Percentiles rank a stretch among this genome's conserved stretches.
Evolutionary conservation across 306 rosid genomes (phyloP).

Genomic region (Malus sylvestris): DNA sequence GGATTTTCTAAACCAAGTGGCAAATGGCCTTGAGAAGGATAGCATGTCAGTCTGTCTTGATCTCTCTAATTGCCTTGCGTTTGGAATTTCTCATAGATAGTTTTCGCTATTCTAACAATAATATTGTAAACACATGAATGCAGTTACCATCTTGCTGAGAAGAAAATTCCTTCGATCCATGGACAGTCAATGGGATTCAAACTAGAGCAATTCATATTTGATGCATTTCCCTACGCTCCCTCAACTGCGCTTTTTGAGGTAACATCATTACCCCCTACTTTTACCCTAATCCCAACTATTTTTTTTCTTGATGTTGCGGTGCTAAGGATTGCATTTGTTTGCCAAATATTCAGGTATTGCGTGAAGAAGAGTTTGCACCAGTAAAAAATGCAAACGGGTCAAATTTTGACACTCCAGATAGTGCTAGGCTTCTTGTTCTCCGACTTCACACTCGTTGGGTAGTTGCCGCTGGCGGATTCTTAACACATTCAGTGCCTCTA

Average conservation of each 20-base stretch:
- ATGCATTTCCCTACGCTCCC: conserved; percentile 96
- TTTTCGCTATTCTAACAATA: conserved; percentile 9
- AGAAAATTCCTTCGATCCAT: conserved; percentile 84
- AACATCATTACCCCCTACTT: conserved; percentile 10
- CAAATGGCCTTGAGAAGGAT: conserved; percentile 97
- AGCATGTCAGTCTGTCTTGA: conserved; percentile 51
- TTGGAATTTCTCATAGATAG: not conserved
- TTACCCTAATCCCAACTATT: not conserved
- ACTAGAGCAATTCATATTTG: conserved; percentile 93
- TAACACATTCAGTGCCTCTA: conserved; percentile 94
- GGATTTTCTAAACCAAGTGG: conserved; percentile 96
- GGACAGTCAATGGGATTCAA: conserved; percentile 73
- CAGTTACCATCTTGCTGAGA: conserved; percentile 96
- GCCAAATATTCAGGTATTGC: conserved; percentile 47
- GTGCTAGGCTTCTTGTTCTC: conserved; percentile 88
- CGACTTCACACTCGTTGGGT: conserved; percentile 99
- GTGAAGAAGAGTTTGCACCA: conserved; percentile 98
- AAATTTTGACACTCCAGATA: conserved; percentile 89
- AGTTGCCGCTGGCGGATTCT: conserved; percentile 96
- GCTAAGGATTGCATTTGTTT: conserved; percentile 15
- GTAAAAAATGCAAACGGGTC: conserved; percentile 93
- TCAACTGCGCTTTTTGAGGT: conserved; percentile 98
- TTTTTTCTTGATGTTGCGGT: not conserved
- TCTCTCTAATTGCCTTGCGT: not conserved
- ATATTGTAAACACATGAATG: conserved; percentile 21